Evolutionary conservation across 1,284 basidiomycete genomes (phyloP), one percentile per base, ranked within the genome.

Genomic region (Erythrobasidium hasegawianum): DNA sequence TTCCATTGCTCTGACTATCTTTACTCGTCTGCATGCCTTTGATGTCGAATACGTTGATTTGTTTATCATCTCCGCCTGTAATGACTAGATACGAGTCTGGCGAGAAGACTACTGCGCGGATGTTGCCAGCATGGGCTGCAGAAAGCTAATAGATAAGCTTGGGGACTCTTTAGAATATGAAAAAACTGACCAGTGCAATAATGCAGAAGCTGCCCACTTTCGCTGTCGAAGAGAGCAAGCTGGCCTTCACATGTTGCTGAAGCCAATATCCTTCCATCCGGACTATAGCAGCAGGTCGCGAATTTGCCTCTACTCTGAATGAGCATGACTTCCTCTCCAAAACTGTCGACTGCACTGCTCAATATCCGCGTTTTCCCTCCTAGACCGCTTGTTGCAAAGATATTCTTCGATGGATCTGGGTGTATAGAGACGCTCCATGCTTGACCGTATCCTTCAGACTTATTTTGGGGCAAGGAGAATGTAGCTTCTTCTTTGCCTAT

Each of bases 21-120:
- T 41, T 55, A 13, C 52, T 56, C n/a, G 60, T 18, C 11, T 66
- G 50, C 7, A 73, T 22, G 1, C 69, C 70, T n/a, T 72, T 69
- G 0, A 75, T 59, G 59, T 75, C 73, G 24, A 71, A 73, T 18
- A 73, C 70, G 57, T 72, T 72, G 57, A 74, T 70, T 26, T 71
- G 70, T 58, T 71, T 71, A 68, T 74, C 72, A 66, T 75, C 73
- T 14, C 71, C 71, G 5, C 65, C 72, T 14, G 73, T 72, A 38
- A 72, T 67, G 38, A 75, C 67, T 26, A 75, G 68, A 38, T 59
- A 68, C 7, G 71, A 72, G 60, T 65, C 68, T 7, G 64, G 68
- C 13, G 73, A 73, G 65, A 74, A 75, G 10, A 72, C 41, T 47
- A 73, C 27, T 33, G 70, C 67, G 4, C 73, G 72, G 47, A 75